phyloP scores from a whole-genome alignment of 805 yeast genomes.

The Brettanomyces custersianus region DNA sequence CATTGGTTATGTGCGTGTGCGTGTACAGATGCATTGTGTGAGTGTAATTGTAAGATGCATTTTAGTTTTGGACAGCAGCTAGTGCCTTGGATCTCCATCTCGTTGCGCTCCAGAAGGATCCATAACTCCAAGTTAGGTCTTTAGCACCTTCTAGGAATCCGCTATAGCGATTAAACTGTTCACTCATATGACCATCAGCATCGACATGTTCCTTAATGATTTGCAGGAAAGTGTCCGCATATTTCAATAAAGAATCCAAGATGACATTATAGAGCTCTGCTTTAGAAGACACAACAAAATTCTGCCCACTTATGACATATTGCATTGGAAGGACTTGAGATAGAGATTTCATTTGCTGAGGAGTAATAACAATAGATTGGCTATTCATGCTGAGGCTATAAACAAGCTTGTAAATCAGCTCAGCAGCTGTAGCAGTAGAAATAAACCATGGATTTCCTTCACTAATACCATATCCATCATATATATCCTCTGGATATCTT shows the following conservation, averaged over 20 bases:
- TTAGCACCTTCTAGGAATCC: conserved; percentile 88
- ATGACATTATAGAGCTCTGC: conserved; percentile 38
- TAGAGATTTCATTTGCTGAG: conserved; percentile 20
- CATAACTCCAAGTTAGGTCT: conserved; percentile 86
- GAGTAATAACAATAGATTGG: conserved; percentile 32
- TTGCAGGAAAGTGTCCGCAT: conserved; percentile 60
- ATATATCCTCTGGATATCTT: conserved; percentile 86
- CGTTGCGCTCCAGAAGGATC: conserved; percentile 62
- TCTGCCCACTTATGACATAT: background rate
- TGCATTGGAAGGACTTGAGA: background rate
- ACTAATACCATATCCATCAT: conserved; percentile 61
- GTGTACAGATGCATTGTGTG: too few relatives aligned
- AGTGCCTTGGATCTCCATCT: conserved; percentile 49
- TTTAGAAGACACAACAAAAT: conserved; percentile 27
- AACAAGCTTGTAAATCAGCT: conserved; percentile 48
- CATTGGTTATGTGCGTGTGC: too few relatives aligned
- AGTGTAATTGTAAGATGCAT: too few relatives aligned
- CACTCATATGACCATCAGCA: conserved; percentile 68
- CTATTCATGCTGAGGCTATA: conserved; percentile 31
- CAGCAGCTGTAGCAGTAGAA: conserved; percentile 62
- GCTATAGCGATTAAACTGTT: conserved; percentile 72
- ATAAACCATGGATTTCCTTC: conserved; percentile 96
- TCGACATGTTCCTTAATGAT: conserved; percentile 53
- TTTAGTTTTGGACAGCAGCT: too few relatives aligned
- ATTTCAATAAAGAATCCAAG: conserved; percentile 36